Conservation (phyloP, 2,329 filamentous ascomycete genomes). For the Cephalotrichum gorgonifer region DNA sequence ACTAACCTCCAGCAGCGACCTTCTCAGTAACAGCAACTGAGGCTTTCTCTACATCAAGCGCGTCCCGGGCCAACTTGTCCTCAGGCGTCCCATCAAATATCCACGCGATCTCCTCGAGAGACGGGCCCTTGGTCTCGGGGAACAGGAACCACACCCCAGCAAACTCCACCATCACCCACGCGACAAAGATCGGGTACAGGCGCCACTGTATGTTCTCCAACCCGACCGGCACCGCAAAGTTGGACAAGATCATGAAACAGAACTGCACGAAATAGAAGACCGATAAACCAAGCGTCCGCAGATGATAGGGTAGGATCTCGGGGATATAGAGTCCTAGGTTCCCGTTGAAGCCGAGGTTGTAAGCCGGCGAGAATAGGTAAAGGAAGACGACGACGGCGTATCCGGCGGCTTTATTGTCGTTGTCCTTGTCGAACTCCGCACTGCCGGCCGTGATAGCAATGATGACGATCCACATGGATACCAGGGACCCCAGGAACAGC, state of each 20-base stretch:
- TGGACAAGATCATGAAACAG: constrained; percentile 23
- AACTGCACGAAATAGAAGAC: constrained; percentile 28
- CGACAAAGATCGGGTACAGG: constrained; percentile 29
- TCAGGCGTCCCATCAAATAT: constrained; percentile 14
- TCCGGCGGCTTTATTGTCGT: constrained; percentile 17
- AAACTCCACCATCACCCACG: constrained; percentile 25
- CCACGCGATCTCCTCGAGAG: constrained; percentile 21
- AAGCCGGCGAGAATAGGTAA: constrained; percentile 29
- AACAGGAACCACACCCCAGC: constrained; percentile 28
- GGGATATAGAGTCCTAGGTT: constrained; percentile 30
- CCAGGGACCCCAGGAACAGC: constrained; percentile 26
- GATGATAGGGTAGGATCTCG: constrained; percentile 28
- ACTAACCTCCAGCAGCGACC: too few species aligned
- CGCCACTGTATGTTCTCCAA: constrained; percentile 26
- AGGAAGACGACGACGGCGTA: constrained; percentile 28
- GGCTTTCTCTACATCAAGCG: too few species aligned
- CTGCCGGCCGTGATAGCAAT: constrained; percentile 25
- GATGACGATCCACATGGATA: constrained; percentile 25
- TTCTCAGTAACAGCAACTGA: too few species aligned
- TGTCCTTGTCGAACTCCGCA: constrained; percentile 22
- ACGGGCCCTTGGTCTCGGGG: constrained; percentile 24
- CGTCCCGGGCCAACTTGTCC: too few species aligned
- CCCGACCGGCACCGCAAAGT: constrained; percentile 27
- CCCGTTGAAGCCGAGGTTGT: constrained; percentile 31
- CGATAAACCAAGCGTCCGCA: constrained; percentile 28